A percentile compares a stretch with the other conserved stretches of the same genome.
phyloP scores from a whole-genome alignment of 2,329 filamentous ascomycete species.

The Aspergillus udagawae region DNA sequence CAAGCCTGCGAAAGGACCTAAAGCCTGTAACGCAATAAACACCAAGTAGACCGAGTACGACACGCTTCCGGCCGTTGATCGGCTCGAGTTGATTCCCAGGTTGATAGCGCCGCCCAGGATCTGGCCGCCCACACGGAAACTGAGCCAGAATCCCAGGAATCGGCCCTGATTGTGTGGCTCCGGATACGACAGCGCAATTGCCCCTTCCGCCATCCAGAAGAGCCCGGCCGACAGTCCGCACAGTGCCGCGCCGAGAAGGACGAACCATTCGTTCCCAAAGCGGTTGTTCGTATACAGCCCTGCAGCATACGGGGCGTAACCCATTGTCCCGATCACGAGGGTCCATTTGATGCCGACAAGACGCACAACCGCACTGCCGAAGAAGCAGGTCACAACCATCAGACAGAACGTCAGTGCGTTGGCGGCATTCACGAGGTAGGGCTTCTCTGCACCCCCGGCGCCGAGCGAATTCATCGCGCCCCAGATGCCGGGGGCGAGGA shows the following conservation, averaged over 20 bases:
- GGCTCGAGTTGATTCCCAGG: conserved; percentile 59
- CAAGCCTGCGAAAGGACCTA: conserved; percentile 61
- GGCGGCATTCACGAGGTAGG: conserved; percentile 65
- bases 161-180: conserved; percentile 65
- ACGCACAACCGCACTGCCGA: conserved; percentile 60
- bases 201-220: conserved; percentile 73
- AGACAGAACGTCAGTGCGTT: conserved; percentile 69
- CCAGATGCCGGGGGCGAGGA: conserved; percentile 69
- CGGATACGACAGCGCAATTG: conserved; percentile 68
- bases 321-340: conserved; percentile 67
- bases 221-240: conserved; percentile 68
- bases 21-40: conserved; percentile 67
- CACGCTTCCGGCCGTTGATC: conserved; percentile 58
- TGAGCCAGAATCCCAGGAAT: conserved; percentile 66
- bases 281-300: conserved; percentile 70
- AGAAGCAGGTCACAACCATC: conserved; percentile 68
- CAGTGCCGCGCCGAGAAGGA: conserved; percentile 63
- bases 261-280: conserved; percentile 65
- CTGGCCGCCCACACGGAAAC: conserved; percentile 59
- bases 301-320: conserved; percentile 68
- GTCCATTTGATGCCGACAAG: conserved; percentile 68
- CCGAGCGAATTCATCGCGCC: conserved; percentile 69
- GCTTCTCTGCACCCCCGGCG: conserved; percentile 62
- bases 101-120: conserved; percentile 71
- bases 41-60: conserved; percentile 65